Conservation (phyloP, 108 stramenopile genomes). For the Seminavis robusta region DNA sequence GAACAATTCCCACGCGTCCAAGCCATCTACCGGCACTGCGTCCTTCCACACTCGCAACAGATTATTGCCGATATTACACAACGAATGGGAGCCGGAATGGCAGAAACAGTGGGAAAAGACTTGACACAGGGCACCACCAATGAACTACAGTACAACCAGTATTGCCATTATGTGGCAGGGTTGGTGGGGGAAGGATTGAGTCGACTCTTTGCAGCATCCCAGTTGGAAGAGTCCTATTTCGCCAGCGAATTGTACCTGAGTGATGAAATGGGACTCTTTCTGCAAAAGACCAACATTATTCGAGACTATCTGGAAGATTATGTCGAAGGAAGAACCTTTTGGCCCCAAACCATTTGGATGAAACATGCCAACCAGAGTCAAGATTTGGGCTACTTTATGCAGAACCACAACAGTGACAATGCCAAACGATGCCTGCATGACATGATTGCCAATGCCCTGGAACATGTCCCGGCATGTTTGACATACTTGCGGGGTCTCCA, state of each 20-base stretch:
- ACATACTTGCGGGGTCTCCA: constrained; percentile 83
- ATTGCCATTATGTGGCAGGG: constrained; percentile 99
- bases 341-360: constrained; percentile 96
- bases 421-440: constrained; percentile 90
- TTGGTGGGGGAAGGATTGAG: constrained; percentile 97
- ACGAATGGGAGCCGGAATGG: constrained; percentile 99
- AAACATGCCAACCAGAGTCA: constrained; percentile 69
- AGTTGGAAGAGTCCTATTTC: constrained; percentile 65
- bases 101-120: constrained; percentile 95
- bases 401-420: constrained; percentile 27
- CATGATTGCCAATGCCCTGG: constrained; percentile 95
- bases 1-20: constrained; percentile 92
- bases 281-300: constrained; percentile 99
- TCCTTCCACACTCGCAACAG: constrained; percentile 51
- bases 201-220: constrained; percentile 88
- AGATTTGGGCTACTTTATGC: constrained; percentile 82
- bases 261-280: constrained; percentile 98
- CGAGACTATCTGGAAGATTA: constrained; percentile 99
- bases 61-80: constrained; percentile 95
- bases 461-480: constrained; percentile 92
- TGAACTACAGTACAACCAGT: constrained; percentile 88
- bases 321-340: constrained; percentile 97
- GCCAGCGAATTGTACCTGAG: constrained; percentile 66
- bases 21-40: constrained; percentile 65
- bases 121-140: constrained; percentile 96